Evolutionary conservation across 2,329 filamentous ascomycete species (phyloP).

Genomic region (Clonostachys rosea): DNA sequence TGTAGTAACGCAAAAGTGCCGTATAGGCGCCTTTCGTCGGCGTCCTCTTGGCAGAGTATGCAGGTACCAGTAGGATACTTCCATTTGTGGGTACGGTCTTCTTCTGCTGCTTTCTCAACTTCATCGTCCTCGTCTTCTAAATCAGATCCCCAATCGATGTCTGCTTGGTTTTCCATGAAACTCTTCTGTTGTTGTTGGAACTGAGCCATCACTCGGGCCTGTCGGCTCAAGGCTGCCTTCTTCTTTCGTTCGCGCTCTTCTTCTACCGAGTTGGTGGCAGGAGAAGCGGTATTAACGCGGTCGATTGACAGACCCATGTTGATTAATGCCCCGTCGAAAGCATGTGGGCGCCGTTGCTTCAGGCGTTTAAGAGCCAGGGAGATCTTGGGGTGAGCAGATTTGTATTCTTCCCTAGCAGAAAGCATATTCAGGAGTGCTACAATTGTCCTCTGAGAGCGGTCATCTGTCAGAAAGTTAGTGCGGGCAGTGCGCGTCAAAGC

Average conservation of each 20-base stretch:
- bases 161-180: constrained; percentile 85
- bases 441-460: constrained; percentile 55
- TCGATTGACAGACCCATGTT: constrained; percentile 66
- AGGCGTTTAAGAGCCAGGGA: constrained; percentile 77
- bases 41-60: constrained; percentile 95
- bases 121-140: constrained; percentile 74
- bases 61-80: constrained; percentile 92
- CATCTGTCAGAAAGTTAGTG: constrained; percentile 55
- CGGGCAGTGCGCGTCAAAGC: constrained; percentile 62
- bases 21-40: constrained; percentile 81
- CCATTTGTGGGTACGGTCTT: constrained; percentile 64
- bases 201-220: constrained; percentile 94
- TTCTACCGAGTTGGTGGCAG: constrained; percentile 63
- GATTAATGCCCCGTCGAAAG: constrained; percentile 65
- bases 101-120: constrained; percentile 49
- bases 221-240: constrained; percentile 81
- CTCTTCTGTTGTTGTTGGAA: constrained; percentile 97
- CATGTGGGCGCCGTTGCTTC: constrained; percentile 72
- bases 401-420: constrained; percentile 67
- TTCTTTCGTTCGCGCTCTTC: constrained; percentile 82
- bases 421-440: constrained; percentile 59
- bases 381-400: constrained; percentile 81
- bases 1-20: constrained; percentile 90
- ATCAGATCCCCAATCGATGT: constrained; percentile 79
- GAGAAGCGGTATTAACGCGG: constrained; percentile 75